phyloP scores from a whole-genome alignment of 2,329 filamentous ascomycete genomes.

The Chaetothyriales sp. region DNA sequence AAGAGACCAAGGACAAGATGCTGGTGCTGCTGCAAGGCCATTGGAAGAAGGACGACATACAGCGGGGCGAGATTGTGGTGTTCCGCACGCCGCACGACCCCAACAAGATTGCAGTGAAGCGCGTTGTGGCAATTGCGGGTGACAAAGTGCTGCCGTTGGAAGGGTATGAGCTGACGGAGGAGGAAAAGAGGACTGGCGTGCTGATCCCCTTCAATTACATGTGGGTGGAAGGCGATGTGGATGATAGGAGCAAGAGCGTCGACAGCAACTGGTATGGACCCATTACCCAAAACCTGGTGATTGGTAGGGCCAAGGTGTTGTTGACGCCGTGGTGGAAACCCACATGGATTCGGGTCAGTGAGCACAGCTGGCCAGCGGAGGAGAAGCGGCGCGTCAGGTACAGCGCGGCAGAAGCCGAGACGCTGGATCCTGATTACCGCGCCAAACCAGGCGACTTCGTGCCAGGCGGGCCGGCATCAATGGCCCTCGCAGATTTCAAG shows the following conservation, averaged over 20 bases:
- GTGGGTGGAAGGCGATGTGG: slow-evolving; percentile 88
- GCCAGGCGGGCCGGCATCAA: neutral
- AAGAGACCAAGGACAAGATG: slow-evolving; percentile 29
- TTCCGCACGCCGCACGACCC: slow-evolving; percentile 30
- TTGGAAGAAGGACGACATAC: slow-evolving; percentile 38
- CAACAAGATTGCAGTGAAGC: slow-evolving; percentile 54
- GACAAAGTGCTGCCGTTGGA: slow-evolving; percentile 57
- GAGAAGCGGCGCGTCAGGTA: slow-evolving; percentile 17
- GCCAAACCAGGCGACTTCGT: neutral
- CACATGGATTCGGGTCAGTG: slow-evolving; percentile 36
- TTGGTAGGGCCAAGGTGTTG: slow-evolving; percentile 59
- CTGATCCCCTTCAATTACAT: slow-evolving; percentile 71
- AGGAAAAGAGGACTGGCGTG: slow-evolving; percentile 22
- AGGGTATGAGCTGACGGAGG: slow-evolving; percentile 41
- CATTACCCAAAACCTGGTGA: slow-evolving; percentile 59
- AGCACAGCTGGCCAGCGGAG: slow-evolving; percentile 24
- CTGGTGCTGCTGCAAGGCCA: slow-evolving; percentile 47
- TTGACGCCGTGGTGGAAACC: slow-evolving; percentile 46
- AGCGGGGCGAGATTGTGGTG: slow-evolving; percentile 62
- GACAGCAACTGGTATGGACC: slow-evolving; percentile 91
- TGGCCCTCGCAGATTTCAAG: neutral
- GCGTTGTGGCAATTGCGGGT: slow-evolving; percentile 67
- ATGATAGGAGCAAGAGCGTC: slow-evolving; percentile 49
- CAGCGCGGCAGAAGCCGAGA: slow-evolving; percentile 11
- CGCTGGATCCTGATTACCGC: slow-evolving; percentile 10